Percentiles rank a stretch among this genome's conserved stretches.
Evolutionary conservation across 768 basidiomycete genomes (phyloP).

Genomic region (Symmetrospora coprosmae): DNA sequence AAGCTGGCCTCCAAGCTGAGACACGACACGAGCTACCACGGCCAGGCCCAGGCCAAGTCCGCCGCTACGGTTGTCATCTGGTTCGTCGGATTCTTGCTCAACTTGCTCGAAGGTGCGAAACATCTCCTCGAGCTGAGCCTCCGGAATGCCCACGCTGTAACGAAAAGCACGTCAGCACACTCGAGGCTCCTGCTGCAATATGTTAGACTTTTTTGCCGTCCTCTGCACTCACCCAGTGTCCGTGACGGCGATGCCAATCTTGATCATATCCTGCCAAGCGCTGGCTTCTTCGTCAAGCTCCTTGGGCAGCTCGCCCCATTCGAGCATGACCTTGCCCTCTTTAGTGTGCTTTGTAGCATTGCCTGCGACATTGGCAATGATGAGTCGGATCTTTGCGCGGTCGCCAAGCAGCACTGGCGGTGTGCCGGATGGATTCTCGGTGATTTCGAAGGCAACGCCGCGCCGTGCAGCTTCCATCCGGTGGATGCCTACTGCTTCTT

Average conservation of each 20-base stretch:
- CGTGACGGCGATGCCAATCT: slow-evolving; percentile 28
- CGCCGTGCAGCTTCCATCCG: slow-evolving; percentile 52
- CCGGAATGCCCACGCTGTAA: slow-evolving; percentile 47
- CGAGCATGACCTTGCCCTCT: slow-evolving; percentile 49
- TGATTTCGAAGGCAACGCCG: slow-evolving; percentile 48
- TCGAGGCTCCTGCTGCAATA: too few relatives aligned
- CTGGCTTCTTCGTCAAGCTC: slow-evolving; percentile 23
- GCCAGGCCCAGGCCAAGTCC: slow-evolving; percentile 56
- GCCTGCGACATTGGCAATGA: slow-evolving; percentile 48
- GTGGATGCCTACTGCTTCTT: slow-evolving; percentile 53
- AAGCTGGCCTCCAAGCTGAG: slow-evolving; percentile 63
- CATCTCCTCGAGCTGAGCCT: slow-evolving; percentile 55
- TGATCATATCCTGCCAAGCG: neutral
- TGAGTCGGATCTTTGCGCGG: slow-evolving; percentile 48
- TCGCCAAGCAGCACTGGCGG: slow-evolving; percentile 58
- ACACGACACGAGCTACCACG: slow-evolving; percentile 64
- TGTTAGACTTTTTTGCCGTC: too few relatives aligned
- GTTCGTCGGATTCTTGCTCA: slow-evolving; percentile 39
- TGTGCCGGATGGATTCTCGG: slow-evolving; percentile 42
- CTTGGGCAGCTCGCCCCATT: slow-evolving; percentile 58
- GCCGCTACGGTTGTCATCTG: neutral
- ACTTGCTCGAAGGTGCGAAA: slow-evolving; percentile 70
- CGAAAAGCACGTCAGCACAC: too few relatives aligned
- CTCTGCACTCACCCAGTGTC: slow-evolving; percentile 17
- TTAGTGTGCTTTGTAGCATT: slow-evolving; percentile 56